Base-by-base conservation (phyloP, 441 rosid species). In the Erodium texanum region DNA sequence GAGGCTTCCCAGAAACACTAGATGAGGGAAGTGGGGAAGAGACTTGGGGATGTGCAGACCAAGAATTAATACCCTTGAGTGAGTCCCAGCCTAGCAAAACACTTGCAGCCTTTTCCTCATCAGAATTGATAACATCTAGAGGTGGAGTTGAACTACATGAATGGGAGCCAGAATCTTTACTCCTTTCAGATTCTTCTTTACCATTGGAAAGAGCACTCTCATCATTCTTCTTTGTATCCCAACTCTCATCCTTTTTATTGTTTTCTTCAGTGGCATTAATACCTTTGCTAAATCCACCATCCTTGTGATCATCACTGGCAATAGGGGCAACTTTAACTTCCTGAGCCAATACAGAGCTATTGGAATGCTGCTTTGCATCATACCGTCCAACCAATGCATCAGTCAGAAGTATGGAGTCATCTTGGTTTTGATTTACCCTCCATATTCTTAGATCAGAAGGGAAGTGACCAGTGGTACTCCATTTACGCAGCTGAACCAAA, bases 371-470 rank as follows among this genome's bases (percentile, higher is more conserved):
- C 66, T 70, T 79, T 77, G 76, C 78, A 68, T 69, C 71, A 68
- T 62, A 72, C 50, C 0, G 65, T 70, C 96, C 88, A 66, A 62
- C 73, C 75, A 90, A 82, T 43, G 83, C 99, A 75, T 93, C 93
- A 67, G 81, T 85, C 85, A 96, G 77, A 74, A 89, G 90, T 68
- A 89, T 71, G 24, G 98, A 82, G 70, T 85, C 84, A 34, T 85
- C 85, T 74, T 82, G 87, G 74, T 78, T 85, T 76, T 86, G 86
- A 80, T 75, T 78, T 69, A 61, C 70, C 77, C 79, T 88, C 99
- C 99, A 93, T 70, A 96, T 89, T 80, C 77, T 83, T 66, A 93
- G 78, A 78, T 84, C 78, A 67, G 64, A 68, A 18, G 99, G 98
- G 64, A 96, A 96, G 80, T 78, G 87, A 66, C 92, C 88, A 74